Base-by-base conservation (phyloP, 176 grass and related monocot species). In the Hsuehochloa calcarea region DNA sequence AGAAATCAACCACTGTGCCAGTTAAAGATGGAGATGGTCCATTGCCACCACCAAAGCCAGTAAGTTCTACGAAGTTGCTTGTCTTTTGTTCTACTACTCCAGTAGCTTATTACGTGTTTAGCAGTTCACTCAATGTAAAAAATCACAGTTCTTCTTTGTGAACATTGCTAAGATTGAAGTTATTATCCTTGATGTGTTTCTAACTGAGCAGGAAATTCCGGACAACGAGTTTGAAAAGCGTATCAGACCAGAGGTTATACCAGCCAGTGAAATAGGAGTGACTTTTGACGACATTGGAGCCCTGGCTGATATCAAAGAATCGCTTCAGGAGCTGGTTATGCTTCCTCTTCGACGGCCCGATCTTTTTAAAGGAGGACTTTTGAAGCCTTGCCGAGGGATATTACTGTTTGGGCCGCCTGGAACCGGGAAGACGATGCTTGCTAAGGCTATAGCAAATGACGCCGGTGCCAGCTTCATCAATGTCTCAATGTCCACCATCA, bases 181-280 rank as follows among this genome's bases (percentile, higher is more conserved):
- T 19, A 10, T 70, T 41, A 39, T 51, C 17, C 2, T 20, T 34
- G 11, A 25, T 61, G 0, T 63, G 61, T 85, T 86, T 25, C 29
- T 51, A 77, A 43, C 39, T 79, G 62, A 49, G 70, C 91, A 99
- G 97, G 97, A 96, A 82, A 75, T 92, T 83, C 97, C 97, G 35
- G 97, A 99, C 82, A 99, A 99, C 19, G 97, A 99, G 68, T 99
- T 94, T 88, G 97, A 99, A 71, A 99, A 99, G 79, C 91, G 93
- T 17, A 91, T 99, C 75, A 92, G 97, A 35, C 92, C 93, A 50
- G 93, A 96, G 89, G 93, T 99, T 39, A 96, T 96, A 84, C 97
- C 92, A 75, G 90, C 97, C 1, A 87, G 47, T 89, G 92, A 99
- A 50, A 90, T 96, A 79, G 97, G 97, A 70, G 93, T 99, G 61